Percentiles rank a stretch among this genome's conserved stretches.
Conservation (phyloP, 83 land plant genomes). For the Picea abies region DNA sequence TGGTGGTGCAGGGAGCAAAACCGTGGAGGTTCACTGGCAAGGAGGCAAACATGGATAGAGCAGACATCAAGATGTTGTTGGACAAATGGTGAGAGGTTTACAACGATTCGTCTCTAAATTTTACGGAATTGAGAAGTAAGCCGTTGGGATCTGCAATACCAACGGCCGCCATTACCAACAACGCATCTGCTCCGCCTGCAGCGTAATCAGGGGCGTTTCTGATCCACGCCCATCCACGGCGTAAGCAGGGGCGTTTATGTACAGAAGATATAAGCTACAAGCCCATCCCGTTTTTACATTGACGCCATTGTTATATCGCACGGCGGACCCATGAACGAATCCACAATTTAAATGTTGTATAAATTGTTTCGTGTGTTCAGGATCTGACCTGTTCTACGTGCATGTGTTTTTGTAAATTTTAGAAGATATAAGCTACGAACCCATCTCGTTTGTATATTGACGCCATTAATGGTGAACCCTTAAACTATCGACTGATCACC, state of each 20-base stretch:
- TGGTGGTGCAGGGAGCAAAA: conserved; percentile 62
- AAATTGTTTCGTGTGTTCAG: too few relatives aligned
- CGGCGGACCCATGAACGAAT: too few relatives aligned
- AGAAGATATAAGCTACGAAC: too few relatives aligned
- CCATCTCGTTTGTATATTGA: too few relatives aligned
- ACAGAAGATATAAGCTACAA: too few relatives aligned
- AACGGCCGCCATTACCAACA: neutral
- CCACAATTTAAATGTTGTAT: too few relatives aligned
- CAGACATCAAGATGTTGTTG: conserved; percentile 71
- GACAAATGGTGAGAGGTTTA: conserved; percentile 74
- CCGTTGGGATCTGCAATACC: neutral
- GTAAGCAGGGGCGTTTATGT: neutral
- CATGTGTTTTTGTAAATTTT: too few relatives aligned
- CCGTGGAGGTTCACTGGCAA: conserved; percentile 86
- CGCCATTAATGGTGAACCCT: too few relatives aligned
- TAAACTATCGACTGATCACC: too few relatives aligned
- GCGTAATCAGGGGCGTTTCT: neutral
- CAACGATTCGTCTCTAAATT: conserved; percentile 51
- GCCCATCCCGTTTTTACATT: too few relatives aligned
- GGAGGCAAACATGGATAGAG: conserved; percentile 78
- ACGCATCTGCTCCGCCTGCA: conserved; percentile 9
- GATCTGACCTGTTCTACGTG: too few relatives aligned
- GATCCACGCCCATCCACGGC: neutral
- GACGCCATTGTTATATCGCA: too few relatives aligned
- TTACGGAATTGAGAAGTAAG: neutral